A percentile compares a stretch with the other conserved stretches of the same genome.
Evolutionary conservation across 495 filamentous ascomycete genomes (phyloP).

Genomic region (Aspergillus diversus): DNA sequence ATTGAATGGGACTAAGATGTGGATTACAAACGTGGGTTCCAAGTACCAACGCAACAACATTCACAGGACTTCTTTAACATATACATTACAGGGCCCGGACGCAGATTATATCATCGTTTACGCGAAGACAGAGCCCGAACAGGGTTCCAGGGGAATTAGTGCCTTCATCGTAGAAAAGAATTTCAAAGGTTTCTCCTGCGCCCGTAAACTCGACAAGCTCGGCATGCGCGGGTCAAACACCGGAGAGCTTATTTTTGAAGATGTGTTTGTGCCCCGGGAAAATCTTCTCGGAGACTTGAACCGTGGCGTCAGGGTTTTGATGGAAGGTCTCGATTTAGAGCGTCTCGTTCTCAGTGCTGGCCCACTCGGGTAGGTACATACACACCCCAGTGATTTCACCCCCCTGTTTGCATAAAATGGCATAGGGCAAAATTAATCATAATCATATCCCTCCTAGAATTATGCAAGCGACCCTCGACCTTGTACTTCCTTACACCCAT

Average conservation of each 20-base stretch:
- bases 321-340: slow-evolving; percentile 96
- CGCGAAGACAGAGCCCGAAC: slow-evolving; percentile 85
- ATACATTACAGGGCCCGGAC: slow-evolving; percentile 72
- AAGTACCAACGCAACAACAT: background rate
- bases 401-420: background rate
- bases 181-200: slow-evolving; percentile 77
- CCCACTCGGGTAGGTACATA: slow-evolving; percentile 65
- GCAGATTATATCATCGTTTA: slow-evolving; percentile 90
- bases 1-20: slow-evolving; percentile 96
- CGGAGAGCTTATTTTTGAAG: slow-evolving; percentile 89
- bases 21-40: slow-evolving; percentile 85
- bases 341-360: slow-evolving; percentile 90
- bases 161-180: slow-evolving; percentile 85
- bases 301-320: slow-evolving; percentile 84
- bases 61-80: background rate
- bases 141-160: slow-evolving; percentile 88
- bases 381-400: background rate
- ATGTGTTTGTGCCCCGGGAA: slow-evolving; percentile 84
- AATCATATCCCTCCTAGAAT: slow-evolving; percentile 54
- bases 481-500: slow-evolving; percentile 88
- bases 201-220: slow-evolving; percentile 94
- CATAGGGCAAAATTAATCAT: slow-evolving; percentile 13
- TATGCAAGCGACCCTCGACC: slow-evolving; percentile 90
- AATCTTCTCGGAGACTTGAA: slow-evolving; percentile 82
- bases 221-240: slow-evolving; percentile 98